Conservation (phyloP, 805 yeast species). For the Metschnikowia reukaufii region DNA sequence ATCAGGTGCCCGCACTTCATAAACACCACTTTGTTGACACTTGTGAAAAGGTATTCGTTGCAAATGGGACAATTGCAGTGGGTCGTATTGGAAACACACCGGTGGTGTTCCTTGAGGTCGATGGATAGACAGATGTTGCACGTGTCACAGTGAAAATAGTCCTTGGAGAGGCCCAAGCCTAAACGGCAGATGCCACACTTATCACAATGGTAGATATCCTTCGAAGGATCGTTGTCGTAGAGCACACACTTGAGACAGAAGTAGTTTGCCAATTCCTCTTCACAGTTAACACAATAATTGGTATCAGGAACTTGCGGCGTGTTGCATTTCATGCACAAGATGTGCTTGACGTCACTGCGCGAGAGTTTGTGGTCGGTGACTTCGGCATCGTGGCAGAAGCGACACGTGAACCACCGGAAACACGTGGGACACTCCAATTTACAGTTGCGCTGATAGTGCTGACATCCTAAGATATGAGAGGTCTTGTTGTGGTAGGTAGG, state of each 20-base stretch:
- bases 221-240: slow-evolving; percentile 75
- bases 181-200: slow-evolving; percentile 91
- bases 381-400: slow-evolving; percentile 79
- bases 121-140: slow-evolving; percentile 89
- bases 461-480: slow-evolving; percentile 64
- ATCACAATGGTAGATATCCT: slow-evolving; percentile 87
- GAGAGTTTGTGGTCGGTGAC: slow-evolving; percentile 55
- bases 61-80: slow-evolving; percentile 93
- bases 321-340: slow-evolving; percentile 79
- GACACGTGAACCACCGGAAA: slow-evolving; percentile 72
- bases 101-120: slow-evolving; percentile 72
- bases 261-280: slow-evolving; percentile 65
- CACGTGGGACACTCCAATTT: slow-evolving; percentile 81
- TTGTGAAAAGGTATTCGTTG: slow-evolving; percentile 84
- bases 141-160: slow-evolving; percentile 85
- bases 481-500: slow-evolving; percentile 49
- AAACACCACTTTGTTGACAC: slow-evolving; percentile 79
- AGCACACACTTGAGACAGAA: slow-evolving; percentile 76
- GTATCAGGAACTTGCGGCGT: slow-evolving; percentile 72
- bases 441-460: slow-evolving; percentile 80
- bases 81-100: slow-evolving; percentile 82
- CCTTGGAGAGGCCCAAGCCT: slow-evolving; percentile 85
- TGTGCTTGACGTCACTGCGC: slow-evolving; percentile 60
- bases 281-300: slow-evolving; percentile 69
- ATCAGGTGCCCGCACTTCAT: slow-evolving; percentile 95